Conservation (phyloP, 352 stramenopile species). For the Thraustochytrium striatum region DNA sequence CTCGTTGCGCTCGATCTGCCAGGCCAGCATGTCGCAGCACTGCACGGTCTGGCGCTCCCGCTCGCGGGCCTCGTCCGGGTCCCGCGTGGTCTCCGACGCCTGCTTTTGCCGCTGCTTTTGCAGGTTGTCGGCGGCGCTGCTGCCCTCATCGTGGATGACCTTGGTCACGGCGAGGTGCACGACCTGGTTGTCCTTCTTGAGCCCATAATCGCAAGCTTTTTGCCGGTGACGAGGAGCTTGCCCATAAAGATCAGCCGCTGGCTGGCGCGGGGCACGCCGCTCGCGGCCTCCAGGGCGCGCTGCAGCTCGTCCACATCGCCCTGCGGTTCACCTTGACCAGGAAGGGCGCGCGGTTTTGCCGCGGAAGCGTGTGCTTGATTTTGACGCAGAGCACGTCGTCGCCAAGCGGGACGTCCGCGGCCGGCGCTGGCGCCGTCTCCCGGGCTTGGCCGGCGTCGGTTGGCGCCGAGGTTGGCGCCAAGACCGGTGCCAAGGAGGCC, state of each 20-base stretch:
- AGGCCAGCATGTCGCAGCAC: slow-evolving; percentile 36
- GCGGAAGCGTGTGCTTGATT: slow-evolving; percentile 35
- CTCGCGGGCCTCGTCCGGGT: neutral
- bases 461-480: neutral
- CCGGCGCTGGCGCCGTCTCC: neutral
- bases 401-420: neutral
- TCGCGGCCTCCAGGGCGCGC: neutral
- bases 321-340: neutral
- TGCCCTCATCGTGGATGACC: slow-evolving; percentile 27
- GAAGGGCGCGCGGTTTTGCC: slow-evolving; percentile 1
- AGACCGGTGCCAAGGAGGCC: neutral
- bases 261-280: neutral
- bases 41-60: slow-evolving; percentile 38
- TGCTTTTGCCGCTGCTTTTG: neutral
- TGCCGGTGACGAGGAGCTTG: slow-evolving; percentile 27
- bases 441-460: neutral
- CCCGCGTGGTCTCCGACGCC: neutral
- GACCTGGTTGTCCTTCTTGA: neutral
- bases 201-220: slow-evolving; percentile 27
- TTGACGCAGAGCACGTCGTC: slow-evolving; percentile 11
- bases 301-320: slow-evolving; percentile 33
- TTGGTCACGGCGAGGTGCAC: slow-evolving; percentile 39
- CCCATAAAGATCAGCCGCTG: slow-evolving; percentile 41
- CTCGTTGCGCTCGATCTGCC: slow-evolving; percentile 20
- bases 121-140: neutral